Evolutionary conservation across 768 basidiomycete genomes (phyloP).

Genomic region (Artomyces pyxidatus): DNA sequence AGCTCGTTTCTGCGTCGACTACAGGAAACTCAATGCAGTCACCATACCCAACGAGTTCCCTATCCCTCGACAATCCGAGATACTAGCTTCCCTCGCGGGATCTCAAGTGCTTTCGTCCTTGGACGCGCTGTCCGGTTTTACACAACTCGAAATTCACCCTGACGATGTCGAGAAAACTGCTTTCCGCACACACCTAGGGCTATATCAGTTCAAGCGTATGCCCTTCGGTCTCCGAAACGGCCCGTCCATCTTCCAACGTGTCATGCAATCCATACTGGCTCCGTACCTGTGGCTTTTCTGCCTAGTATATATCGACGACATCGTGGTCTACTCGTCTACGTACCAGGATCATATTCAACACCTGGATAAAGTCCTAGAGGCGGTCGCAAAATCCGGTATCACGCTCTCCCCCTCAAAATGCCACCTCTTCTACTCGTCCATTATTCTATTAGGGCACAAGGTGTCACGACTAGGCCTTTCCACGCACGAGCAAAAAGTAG

Average conservation of each 20-base stretch:
- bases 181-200: slow-evolving; percentile 31
- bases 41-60: slow-evolving; percentile 21
- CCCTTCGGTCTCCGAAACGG: slow-evolving; percentile 27
- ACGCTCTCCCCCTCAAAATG: slow-evolving; percentile 23
- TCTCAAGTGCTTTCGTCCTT: slow-evolving; percentile 26
- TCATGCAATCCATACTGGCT: slow-evolving; percentile 27
- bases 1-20: slow-evolving; percentile 17
- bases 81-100: slow-evolving; percentile 7
- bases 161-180: slow-evolving; percentile 27
- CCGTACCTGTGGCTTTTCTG: slow-evolving; percentile 10
- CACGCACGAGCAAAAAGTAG: slow-evolving; percentile 29
- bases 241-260: slow-evolving; percentile 32
- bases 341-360: slow-evolving; percentile 16
- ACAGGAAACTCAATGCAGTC: slow-evolving; percentile 14
- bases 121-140: slow-evolving; percentile 33
- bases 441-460: slow-evolving; percentile 28
- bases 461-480: slow-evolving; percentile 30
- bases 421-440: slow-evolving; percentile 18
- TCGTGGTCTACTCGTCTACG: slow-evolving; percentile 8
- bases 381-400: slow-evolving; percentile 16
- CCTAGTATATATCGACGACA: slow-evolving; percentile 13
- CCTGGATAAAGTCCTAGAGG: slow-evolving; percentile 22
- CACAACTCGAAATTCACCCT: slow-evolving; percentile 26
- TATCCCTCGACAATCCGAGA: slow-evolving; percentile 20
- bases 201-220: slow-evolving; percentile 34